A percentile compares a stretch with the other conserved stretches of the same genome.
phyloP scores from a whole-genome alignment of 768 basidiomycete species.

The Leccinum longicurvipes region DNA sequence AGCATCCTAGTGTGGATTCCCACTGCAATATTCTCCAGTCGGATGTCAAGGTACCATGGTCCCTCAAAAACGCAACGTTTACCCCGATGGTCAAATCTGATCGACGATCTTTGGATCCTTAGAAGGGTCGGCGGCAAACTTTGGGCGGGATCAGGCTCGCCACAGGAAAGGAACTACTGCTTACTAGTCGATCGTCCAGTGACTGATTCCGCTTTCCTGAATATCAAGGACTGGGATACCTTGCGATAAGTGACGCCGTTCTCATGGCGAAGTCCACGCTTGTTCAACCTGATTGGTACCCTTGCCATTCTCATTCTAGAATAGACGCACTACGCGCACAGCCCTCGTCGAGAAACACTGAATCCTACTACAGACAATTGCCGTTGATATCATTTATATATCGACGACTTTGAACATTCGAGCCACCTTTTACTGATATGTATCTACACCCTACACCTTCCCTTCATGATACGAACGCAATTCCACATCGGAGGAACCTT shows the following conservation, averaged over 20 bases:
- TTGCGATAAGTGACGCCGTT: neutral
- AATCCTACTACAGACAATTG: neutral
- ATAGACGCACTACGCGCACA: neutral
- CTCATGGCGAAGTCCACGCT: no score
- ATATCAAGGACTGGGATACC: neutral
- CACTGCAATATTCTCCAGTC: neutral
- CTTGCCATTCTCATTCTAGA: neutral
- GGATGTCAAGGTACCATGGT: neutral
- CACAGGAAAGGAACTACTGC: neutral
- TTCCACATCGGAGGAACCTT: neutral
- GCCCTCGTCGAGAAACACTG: neutral
- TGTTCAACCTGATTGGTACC: neutral
- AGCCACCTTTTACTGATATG: neutral
- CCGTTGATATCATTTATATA: neutral
- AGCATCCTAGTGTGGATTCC: no score
- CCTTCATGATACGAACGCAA: neutral
- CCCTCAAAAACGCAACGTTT: neutral
- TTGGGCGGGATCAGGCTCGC: neutral
- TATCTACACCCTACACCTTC: neutral
- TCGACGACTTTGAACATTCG: neutral
- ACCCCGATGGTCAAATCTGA: neutral
- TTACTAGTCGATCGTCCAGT: neutral
- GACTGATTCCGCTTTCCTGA: neutral
- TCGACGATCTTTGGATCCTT: neutral
- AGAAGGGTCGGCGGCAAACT: neutral